Evolutionary conservation across 2,329 filamentous ascomycete species (phyloP).

Genomic region (Neurospora sp.): DNA sequence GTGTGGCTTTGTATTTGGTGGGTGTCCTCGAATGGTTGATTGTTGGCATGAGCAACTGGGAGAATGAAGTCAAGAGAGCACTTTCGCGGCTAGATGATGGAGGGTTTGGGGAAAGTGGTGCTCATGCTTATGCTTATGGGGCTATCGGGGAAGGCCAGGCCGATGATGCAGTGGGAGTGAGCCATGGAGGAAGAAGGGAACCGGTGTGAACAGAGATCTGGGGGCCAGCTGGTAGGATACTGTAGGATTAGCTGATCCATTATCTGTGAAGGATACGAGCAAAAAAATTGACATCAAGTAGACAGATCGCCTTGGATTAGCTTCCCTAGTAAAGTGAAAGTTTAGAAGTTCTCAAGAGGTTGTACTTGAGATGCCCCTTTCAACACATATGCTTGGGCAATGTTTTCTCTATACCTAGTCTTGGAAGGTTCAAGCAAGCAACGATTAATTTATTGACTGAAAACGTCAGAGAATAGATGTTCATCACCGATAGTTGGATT

Average conservation of each 20-base stretch:
- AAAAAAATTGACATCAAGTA: not conserved
- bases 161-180: not conserved
- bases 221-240: not conserved
- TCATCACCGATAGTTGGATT: not conserved
- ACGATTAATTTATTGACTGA: not conserved
- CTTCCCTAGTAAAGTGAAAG: not conserved
- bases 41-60: slow-evolving; percentile 69
- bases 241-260: not conserved
- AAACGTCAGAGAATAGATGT: not conserved
- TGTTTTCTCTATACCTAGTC: not conserved
- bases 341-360: not conserved
- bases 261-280: not conserved
- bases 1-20: slow-evolving; percentile 70
- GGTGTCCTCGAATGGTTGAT: slow-evolving; percentile 70
- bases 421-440: not conserved
- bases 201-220: not conserved
- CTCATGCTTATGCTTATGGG: not conserved
- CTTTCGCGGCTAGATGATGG: slow-evolving; percentile 47
- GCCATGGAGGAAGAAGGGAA: not conserved
- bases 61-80: slow-evolving; percentile 59
- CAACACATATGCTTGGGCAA: not conserved
- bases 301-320: not conserved
- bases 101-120: not conserved
- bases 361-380: not conserved
- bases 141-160: not conserved